phyloP scores from a whole-genome alignment of 163 green algal genomes.

The Coccomyxa subellipsoidea region DNA sequence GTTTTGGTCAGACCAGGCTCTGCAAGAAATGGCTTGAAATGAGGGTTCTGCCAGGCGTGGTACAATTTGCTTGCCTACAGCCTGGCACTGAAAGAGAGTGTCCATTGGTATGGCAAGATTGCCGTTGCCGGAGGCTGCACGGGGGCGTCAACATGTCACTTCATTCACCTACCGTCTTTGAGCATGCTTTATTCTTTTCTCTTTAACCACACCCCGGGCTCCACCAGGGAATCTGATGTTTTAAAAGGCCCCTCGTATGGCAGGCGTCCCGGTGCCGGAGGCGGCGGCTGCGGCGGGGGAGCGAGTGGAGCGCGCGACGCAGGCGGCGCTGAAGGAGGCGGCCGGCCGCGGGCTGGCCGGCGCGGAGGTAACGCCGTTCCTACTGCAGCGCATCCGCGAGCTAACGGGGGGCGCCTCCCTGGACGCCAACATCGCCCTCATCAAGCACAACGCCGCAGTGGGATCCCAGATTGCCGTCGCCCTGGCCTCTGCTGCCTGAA shows the following conservation, averaged over 20 bases:
- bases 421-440: slow-evolving; percentile 84
- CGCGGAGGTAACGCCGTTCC: slow-evolving; percentile 82
- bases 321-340: slow-evolving; percentile 64
- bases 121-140: no score
- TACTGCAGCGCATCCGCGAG: slow-evolving; percentile 82
- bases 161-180: no score
- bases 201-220: neutral
- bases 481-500: neutral
- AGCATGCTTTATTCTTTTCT: no score
- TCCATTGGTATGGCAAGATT: no score
- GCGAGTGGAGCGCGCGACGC: slow-evolving; percentile 64
- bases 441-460: slow-evolving; percentile 95
- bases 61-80: neutral
- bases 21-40: neutral
- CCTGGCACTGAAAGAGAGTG: neutral
- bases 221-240: neutral
- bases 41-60: neutral
- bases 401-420: slow-evolving; percentile 84
- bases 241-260: neutral
- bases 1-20: no score
- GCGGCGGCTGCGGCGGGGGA: slow-evolving; percentile 61
- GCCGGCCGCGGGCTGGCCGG: slow-evolving; percentile 36
- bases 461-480: slow-evolving; percentile 66
- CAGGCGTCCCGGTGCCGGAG: slow-evolving; percentile 83
- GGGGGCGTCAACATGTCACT: no score